These are phyloP conservation scores for Talaromyces sp. DNA, from an alignment of 2,329 filamentous ascomycete genomes.

Conservation along the genomic window DNA sequence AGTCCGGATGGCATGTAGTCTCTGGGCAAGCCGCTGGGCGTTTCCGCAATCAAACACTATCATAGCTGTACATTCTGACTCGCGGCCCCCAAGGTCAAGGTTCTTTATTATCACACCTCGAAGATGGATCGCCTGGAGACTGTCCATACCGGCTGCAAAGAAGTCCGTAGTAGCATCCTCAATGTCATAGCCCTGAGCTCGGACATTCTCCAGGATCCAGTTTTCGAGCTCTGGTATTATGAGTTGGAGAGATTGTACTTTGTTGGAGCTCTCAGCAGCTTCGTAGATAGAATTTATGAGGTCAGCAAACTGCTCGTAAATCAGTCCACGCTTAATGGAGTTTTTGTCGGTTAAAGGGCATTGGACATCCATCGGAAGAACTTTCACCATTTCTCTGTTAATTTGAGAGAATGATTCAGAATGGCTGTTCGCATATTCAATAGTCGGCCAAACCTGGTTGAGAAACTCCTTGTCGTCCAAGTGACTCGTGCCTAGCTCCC, in stretches of 20 bases:
- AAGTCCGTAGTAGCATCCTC: conserved; percentile 38
- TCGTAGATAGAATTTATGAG: conserved; percentile 40
- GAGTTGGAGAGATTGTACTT: conserved; percentile 31
- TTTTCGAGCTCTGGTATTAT: conserved; percentile 24
- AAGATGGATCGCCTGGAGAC: conserved; percentile 46
- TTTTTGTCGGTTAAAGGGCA: conserved; percentile 55
- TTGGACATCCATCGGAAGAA: conserved; percentile 32
- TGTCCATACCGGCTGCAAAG: conserved; percentile 47
- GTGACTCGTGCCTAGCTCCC: conserved; percentile 6
- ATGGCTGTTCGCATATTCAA: conserved; percentile 39
- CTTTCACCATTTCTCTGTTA: conserved; percentile 39
- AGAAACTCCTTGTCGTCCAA: conserved; percentile 33
- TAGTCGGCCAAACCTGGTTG: conserved; percentile 35
- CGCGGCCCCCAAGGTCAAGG: conserved; percentile 35
- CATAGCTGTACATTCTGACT: conserved; percentile 31
- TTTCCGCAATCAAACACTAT: conserved; percentile 44
- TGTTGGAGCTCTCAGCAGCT: conserved; percentile 27
- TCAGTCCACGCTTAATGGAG: conserved; percentile 50
- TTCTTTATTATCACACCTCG: conserved; percentile 42
- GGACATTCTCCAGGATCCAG: conserved; percentile 1
- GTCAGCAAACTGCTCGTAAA: conserved; percentile 45
- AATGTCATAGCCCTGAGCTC: conserved; percentile 33
- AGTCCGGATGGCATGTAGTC: conserved; percentile 31
- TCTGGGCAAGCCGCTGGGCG: conserved; percentile 34
- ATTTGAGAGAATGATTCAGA: conserved; percentile 46